Conservation (phyloP, 2,329 filamentous ascomycete genomes). For the Alternaria sp. region DNA sequence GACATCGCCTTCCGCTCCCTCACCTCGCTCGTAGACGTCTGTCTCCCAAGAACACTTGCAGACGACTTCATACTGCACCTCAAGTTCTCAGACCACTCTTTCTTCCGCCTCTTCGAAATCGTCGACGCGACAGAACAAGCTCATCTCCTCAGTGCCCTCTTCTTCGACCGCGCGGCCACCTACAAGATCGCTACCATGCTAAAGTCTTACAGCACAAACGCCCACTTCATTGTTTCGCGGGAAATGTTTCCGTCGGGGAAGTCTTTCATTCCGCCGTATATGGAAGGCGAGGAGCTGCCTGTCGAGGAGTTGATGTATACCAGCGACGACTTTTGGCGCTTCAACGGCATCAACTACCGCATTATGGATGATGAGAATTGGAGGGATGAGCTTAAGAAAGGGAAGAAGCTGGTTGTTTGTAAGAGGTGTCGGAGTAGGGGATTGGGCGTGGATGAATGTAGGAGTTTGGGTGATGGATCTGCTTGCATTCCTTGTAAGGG, state of each 20-base stretch:
- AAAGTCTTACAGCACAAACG: constrained; percentile 21
- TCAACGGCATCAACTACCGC: constrained; percentile 34
- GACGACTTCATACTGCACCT: constrained; percentile 27
- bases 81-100: constrained; percentile 25
- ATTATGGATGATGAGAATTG: constrained; percentile 33
- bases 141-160: constrained; percentile 20
- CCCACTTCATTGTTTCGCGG: constrained; percentile 29
- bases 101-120: constrained; percentile 18
- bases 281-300: constrained; percentile 43
- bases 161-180: constrained; percentile 30
- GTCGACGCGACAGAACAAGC: constrained; percentile 14
- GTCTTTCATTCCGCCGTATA: constrained; percentile 42
- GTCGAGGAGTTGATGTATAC: constrained; percentile 37
- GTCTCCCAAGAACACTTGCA: constrained; percentile 15
- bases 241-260: constrained; percentile 26
- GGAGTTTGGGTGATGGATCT: constrained; percentile 22
- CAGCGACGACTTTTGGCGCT: constrained; percentile 35
- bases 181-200: constrained; percentile 35
- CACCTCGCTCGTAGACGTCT: constrained; percentile 21
- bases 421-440: constrained; percentile 15
- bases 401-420: constrained; percentile 17
- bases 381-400: constrained; percentile 15
- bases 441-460: constrained; percentile 15
- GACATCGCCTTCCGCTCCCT: constrained; percentile 22
- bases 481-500: constrained; percentile 20